Evolutionary conservation across 2,329 filamentous ascomycete species (phyloP).

Genomic region (Geoglossum cookeanum): DNA sequence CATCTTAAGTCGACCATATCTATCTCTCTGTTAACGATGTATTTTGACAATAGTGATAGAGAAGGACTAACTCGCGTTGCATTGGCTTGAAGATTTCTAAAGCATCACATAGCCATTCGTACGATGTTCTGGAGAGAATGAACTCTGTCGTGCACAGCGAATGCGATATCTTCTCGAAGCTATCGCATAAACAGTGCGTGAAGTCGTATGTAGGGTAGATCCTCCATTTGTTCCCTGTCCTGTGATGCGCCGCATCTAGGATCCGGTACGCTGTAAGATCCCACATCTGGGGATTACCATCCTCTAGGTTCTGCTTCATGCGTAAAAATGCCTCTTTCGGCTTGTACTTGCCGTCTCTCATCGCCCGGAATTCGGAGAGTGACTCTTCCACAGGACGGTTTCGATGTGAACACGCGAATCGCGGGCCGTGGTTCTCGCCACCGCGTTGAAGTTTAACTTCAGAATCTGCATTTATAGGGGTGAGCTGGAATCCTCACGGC

Average conservation of each 20-base stretch:
- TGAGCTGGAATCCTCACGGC: neutral
- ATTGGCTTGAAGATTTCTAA: constrained; percentile 77
- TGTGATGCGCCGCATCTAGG: constrained; percentile 52
- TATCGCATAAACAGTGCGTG: constrained; percentile 78
- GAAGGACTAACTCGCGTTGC: constrained; percentile 57
- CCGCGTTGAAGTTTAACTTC: constrained; percentile 80
- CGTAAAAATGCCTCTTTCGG: constrained; percentile 67
- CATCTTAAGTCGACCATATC: constrained; percentile 53
- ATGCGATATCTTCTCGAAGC: constrained; percentile 80
- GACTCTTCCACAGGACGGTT: constrained; percentile 57
- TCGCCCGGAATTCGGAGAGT: constrained; percentile 64
- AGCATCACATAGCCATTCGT: constrained; percentile 74
- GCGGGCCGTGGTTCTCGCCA: constrained; percentile 47
- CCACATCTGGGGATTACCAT: constrained; percentile 90
- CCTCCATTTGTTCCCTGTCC: constrained; percentile 67
- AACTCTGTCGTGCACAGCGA: constrained; percentile 90
- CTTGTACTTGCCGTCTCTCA: constrained; percentile 82
- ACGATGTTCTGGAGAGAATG: constrained; percentile 63
- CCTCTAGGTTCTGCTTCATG: constrained; percentile 79
- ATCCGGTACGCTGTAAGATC: constrained; percentile 84
- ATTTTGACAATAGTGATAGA: neutral
- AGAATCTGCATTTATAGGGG: constrained; percentile 28
- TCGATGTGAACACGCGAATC: constrained; percentile 68
- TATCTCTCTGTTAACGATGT: constrained; percentile 7
- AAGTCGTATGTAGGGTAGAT: constrained; percentile 96